A percentile compares a stretch with the other conserved stretches of the same genome.
Evolutionary conservation across 257 asterid genomes (phyloP).

Genomic region (Nicotiana tomentosiformis): DNA sequence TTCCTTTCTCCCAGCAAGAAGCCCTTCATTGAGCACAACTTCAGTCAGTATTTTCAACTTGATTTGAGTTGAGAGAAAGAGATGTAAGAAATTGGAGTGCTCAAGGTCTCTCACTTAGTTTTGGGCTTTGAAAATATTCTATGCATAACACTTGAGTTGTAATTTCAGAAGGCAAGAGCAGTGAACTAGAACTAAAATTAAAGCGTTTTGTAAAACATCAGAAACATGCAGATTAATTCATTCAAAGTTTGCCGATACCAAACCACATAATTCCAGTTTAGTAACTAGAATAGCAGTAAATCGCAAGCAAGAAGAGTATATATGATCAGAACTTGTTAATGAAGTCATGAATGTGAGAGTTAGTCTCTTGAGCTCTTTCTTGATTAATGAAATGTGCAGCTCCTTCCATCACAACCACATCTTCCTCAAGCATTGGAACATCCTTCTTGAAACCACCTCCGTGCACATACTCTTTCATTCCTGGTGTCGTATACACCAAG

Average conservation of each 20-base stretch:
- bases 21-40: no score
- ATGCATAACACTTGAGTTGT: no score
- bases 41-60: no score
- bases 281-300: not conserved
- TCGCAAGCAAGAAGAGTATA: not conserved
- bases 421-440: slow-evolving; percentile 75
- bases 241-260: not conserved
- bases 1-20: no score
- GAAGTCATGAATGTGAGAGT: slow-evolving; percentile 42
- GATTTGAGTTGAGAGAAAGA: no score
- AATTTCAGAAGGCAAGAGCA: no score
- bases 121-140: no score
- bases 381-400: slow-evolving; percentile 84
- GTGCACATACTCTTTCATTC: slow-evolving; percentile 79
- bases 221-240: no score
- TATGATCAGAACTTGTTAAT: slow-evolving; percentile 30
- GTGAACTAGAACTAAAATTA: not conserved
- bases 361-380: slow-evolving; percentile 61
- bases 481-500: slow-evolving; percentile 73
- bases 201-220: not conserved
- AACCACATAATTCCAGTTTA: not conserved
- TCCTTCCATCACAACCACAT: slow-evolving; percentile 53
- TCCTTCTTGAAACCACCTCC: slow-evolving; percentile 76
- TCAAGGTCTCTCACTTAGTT: no score
- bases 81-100: no score